A percentile compares a stretch with the other conserved stretches of the same genome.
phyloP scores from a whole-genome alignment of 352 stramenopile genomes.

The Phytophthora ohioensis region DNA sequence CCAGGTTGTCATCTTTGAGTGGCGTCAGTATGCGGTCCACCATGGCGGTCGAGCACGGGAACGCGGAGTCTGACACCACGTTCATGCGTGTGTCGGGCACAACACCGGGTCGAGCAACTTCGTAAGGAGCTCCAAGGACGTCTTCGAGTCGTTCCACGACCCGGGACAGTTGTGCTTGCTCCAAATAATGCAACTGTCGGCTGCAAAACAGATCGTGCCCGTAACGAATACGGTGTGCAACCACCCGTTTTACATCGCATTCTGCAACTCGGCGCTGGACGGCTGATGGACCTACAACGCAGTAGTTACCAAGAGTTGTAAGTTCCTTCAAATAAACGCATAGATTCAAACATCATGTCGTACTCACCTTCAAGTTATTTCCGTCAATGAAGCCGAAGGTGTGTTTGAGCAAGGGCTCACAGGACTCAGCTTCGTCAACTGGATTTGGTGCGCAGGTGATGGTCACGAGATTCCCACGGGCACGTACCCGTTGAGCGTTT shows the following conservation, averaged over 20 bases:
- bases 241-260: too few relatives aligned
- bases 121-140: too few relatives aligned
- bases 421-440: neutral
- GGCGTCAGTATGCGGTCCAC: neutral
- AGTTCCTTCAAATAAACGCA: neutral
- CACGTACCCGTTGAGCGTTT: neutral
- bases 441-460: neutral
- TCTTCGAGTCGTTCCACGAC: too few relatives aligned
- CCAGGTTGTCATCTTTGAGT: too few relatives aligned
- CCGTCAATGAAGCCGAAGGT: conserved; percentile 26
- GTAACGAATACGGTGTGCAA: too few relatives aligned
- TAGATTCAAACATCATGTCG: neutral
- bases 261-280: neutral
- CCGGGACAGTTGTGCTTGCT: too few relatives aligned
- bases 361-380: conserved; percentile 11
- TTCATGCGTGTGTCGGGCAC: conserved; percentile 2
- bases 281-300: conserved; percentile 16
- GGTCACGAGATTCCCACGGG: conserved; percentile 5
- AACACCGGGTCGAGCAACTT: conserved; percentile 12
- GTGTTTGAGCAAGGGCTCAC: conserved; percentile 34
- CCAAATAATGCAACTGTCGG: too few relatives aligned
- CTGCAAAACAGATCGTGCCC: too few relatives aligned
- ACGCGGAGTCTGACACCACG: conserved; percentile 8
- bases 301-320: neutral
- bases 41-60: neutral